These are phyloP conservation scores for Solioccasus polychromus DNA, from an alignment of 768 basidiomycete species.

Conservation along the genomic window DNA sequence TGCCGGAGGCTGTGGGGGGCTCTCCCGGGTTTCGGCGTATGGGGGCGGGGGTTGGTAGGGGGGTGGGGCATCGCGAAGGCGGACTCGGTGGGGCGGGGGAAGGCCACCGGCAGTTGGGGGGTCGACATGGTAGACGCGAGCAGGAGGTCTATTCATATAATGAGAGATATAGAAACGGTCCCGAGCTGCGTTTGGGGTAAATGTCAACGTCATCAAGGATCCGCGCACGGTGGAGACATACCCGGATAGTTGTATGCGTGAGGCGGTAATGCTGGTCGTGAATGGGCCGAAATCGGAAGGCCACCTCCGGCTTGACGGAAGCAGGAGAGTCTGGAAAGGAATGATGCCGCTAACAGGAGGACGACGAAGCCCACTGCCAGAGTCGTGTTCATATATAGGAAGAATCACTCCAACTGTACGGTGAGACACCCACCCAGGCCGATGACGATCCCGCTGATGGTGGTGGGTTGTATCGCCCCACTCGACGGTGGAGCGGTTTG, in stretches of 20 bases:
- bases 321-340: constrained; percentile 1
- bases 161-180: too few species aligned
- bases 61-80: not conserved
- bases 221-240: not conserved
- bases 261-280: not conserved
- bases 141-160: too few species aligned
- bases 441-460: constrained; percentile 10
- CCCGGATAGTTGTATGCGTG: too few species aligned
- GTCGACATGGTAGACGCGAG: too few species aligned
- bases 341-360: constrained; percentile 6
- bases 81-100: too few species aligned
- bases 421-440: constrained; percentile 15
- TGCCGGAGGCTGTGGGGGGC: not conserved
- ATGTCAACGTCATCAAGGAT: too few species aligned
- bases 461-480: constrained; percentile 6
- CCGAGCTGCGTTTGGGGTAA: too few species aligned
- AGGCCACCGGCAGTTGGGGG: too few species aligned
- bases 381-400: not conserved
- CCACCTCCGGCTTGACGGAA: not conserved
- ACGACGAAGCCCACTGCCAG: constrained; percentile 11
- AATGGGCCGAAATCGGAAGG: not conserved
- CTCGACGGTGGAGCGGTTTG: not conserved
- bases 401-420: too few species aligned
- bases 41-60: constrained; percentile 2
- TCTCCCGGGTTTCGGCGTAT: not conserved